These are phyloP conservation scores for Saccharomycopsis sp. DNA, from an alignment of 805 yeast species.

Conservation along the genomic window DNA sequence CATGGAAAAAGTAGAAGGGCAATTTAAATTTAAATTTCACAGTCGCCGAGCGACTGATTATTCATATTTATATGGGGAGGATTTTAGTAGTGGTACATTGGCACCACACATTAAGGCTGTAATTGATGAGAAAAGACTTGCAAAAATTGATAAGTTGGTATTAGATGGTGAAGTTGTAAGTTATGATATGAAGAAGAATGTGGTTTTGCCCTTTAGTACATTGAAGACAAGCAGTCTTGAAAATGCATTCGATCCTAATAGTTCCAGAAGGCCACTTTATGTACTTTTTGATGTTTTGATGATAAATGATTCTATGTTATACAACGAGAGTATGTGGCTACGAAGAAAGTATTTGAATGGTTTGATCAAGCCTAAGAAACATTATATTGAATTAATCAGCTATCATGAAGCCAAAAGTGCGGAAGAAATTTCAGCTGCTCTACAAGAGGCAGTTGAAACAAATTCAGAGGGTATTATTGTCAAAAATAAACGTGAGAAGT, in stretches of 20 bases:
- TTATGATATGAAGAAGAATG: conserved; percentile 53
- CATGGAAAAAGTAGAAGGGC: conserved; percentile 32
- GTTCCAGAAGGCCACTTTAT: conserved; percentile 43
- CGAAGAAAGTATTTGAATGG: conserved; percentile 47
- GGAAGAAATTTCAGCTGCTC: conserved; percentile 47
- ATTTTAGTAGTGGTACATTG: conserved; percentile 43
- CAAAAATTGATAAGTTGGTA: conserved; percentile 31
- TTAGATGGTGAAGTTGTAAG: conserved; percentile 95
- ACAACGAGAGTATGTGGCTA: conserved; percentile 43
- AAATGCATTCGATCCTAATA: conserved; percentile 31
- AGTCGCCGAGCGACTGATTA: conserved; percentile 71
- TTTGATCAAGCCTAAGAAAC: conserved; percentile 36
- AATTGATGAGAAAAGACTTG: conserved; percentile 24
- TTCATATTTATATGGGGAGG: conserved; percentile 59
- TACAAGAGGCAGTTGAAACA: conserved; percentile 49
- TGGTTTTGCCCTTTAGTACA: conserved; percentile 72
- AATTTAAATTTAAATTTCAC: conserved; percentile 38
- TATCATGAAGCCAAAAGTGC: conserved; percentile 36
- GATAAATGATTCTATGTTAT: conserved; percentile 59
- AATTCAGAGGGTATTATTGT: conserved; percentile 80
- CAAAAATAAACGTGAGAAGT: conserved; percentile 53
- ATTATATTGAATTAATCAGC: conserved; percentile 44
- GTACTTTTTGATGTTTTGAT: conserved; percentile 68
- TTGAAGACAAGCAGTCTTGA: conserved; percentile 64
- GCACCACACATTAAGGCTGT: conserved; percentile 42